A percentile compares a stretch with the other conserved stretches of the same genome.
Conservation (phyloP, 441 rosid species). For the Erodium moschatum region DNA sequence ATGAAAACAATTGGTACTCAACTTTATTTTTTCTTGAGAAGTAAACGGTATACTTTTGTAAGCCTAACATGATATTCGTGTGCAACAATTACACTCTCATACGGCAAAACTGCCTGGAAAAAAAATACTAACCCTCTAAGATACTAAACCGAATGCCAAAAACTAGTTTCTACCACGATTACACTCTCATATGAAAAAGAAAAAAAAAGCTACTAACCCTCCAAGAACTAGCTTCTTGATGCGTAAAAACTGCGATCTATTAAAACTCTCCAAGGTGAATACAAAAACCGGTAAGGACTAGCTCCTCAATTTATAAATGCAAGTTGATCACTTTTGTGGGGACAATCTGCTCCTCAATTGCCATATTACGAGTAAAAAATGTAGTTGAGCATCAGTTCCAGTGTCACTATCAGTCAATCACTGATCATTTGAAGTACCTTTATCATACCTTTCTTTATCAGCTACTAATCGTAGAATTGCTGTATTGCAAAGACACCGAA, state of each 20-base stretch:
- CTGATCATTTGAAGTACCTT: slow-evolving; percentile 10
- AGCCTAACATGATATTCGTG: neutral
- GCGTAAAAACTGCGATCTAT: neutral
- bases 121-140: too few species aligned
- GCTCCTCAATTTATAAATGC: neutral
- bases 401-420: neutral
- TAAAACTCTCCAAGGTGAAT: neutral
- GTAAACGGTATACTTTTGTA: neutral
- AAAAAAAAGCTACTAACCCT: slow-evolving; percentile 1
- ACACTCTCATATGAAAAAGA: neutral
- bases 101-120: neutral
- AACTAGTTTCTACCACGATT: too few species aligned
- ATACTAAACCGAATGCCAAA: too few species aligned
- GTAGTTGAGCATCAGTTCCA: too few species aligned
- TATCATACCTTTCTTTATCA: slow-evolving; percentile 8
- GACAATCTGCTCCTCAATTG: neutral
- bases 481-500: neutral
- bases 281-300: neutral
- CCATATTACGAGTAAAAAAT: neutral
- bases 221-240: neutral
- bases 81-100: neutral
- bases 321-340: neutral
- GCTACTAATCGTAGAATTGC: slow-evolving; percentile 11
- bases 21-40: neutral
- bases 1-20: neutral